Base-by-base conservation (phyloP, 352 stramenopile genomes). In the Pythium dissotocum region DNA sequence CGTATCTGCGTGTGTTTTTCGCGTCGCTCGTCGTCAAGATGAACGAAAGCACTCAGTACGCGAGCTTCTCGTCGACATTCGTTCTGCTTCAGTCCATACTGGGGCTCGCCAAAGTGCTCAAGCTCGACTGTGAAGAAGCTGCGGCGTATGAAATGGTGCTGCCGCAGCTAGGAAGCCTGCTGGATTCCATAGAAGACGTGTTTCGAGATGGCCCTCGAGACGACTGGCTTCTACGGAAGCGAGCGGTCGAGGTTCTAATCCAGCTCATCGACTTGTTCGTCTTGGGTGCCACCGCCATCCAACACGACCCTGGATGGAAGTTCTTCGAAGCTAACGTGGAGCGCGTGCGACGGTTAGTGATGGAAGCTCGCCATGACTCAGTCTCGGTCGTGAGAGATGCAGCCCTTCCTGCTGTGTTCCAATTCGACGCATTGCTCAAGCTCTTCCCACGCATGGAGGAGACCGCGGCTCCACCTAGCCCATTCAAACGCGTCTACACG, bases 121-220 rank as follows among this genome's bases (percentile, higher is more conserved):
- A 78, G 46, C 55, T 58, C 4, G 70, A 77, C 55, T 71, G 65
- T 7, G 63, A 46, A 6, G 65, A 77, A 38, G 56, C 56, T 1
- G 55, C 66, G 8, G 54, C 84, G 6, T 75, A 71, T 14, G 67
- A 80, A 8, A 73, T 71, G 4, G 70, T 90, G 10, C 59, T 71
- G n/a, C 70, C 76, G 0, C 73, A 78, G 18, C 67, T 87, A 9
- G 57, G 55, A 6, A 83, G 63, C 35, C 76, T 89, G 21, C 76
- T 83, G 35, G 83, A 91, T 42, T 74, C 76, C 9, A 83, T 91
- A 3, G 83, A 91, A 51, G 80, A 88, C 58, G 69, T 70, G 1
- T 87, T 88, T 44, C 80, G 82, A 21, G 81, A 77, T 18, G 77
- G 44, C 1, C 67, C 76, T 42, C 76, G 83, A 21, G 75, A 86